phyloP scores from a whole-genome alignment of 345 rosid genomes.

The Hibiscus tridactylites region DNA sequence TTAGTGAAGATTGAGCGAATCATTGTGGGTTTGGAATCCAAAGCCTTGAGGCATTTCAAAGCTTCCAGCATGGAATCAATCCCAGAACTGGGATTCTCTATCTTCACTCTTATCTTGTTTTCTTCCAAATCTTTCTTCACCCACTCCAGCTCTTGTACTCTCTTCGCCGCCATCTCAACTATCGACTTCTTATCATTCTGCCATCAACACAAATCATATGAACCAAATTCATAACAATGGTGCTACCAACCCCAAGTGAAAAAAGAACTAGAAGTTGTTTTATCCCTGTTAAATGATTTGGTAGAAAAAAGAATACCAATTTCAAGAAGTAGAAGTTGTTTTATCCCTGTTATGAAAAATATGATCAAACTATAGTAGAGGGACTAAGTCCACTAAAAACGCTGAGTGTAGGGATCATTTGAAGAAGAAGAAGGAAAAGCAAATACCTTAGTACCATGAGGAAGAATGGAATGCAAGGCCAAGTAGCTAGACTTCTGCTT shows the following conservation, averaged over 20 bases:
- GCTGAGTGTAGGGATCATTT: too few relatives aligned
- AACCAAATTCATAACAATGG: too few relatives aligned
- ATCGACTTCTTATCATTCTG: constrained; percentile 62
- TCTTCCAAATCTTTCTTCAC: constrained; percentile 32
- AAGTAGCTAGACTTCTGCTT: constrained; percentile 49
- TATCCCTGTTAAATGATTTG: too few relatives aligned
- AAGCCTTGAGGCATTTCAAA: constrained; percentile 38
- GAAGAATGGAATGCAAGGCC: constrained; percentile 47
- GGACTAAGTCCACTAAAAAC: too few relatives aligned
- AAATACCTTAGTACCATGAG: constrained; percentile 56
- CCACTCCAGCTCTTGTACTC: constrained; percentile 34
- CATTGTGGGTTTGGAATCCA: constrained; percentile 24
- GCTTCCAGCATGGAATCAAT: constrained; percentile 49
- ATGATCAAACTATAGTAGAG: too few relatives aligned
- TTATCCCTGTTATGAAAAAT: too few relatives aligned
- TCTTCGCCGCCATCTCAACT: constrained; percentile 28
- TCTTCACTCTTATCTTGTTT: constrained; percentile 30
- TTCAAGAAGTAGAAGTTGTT: too few relatives aligned
- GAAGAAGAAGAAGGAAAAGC: neutral
- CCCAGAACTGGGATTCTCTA: constrained; percentile 47
- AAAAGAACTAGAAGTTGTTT: too few relatives aligned
- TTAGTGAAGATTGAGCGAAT: constrained; percentile 33
- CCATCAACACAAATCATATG: neutral
- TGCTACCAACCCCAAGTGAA: too few relatives aligned
- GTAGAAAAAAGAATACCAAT: too few relatives aligned